Conservation (phyloP, 179 eudicot species). For the Silene noctiflora region DNA sequence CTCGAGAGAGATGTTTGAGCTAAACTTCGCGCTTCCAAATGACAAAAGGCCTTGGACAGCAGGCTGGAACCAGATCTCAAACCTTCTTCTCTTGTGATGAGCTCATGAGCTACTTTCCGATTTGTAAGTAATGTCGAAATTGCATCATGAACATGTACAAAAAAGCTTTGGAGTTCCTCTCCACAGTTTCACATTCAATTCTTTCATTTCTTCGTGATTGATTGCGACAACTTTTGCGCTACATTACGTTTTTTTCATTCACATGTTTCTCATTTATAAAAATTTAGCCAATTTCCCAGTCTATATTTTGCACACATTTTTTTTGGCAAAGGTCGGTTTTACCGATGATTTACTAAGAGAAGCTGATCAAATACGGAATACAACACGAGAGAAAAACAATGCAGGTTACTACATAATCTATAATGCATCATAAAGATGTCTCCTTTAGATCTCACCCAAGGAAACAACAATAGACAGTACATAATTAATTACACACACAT, state of each 20-base stretch:
- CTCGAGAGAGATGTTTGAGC: constrained; percentile 95
- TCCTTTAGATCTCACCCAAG: too few species aligned
- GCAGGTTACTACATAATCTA: not conserved
- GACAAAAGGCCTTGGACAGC: constrained; percentile 54
- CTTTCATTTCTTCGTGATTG: constrained; percentile 18
- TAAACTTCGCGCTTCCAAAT: constrained; percentile 71
- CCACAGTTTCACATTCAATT: constrained; percentile 18
- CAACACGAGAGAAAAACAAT: not conserved
- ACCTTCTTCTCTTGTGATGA: constrained; percentile 37
- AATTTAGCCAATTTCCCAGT: not conserved
- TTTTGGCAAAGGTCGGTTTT: not conserved
- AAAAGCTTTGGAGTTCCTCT: constrained; percentile 23
- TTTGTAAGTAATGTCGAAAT: constrained; percentile 20
- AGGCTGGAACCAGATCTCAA: constrained; percentile 45
- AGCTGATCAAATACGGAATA: not conserved
- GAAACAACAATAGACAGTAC: too few species aligned
- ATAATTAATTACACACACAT: not conserved
- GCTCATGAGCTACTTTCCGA: constrained; percentile 12
- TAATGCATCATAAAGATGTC: not conserved
- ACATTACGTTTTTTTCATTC: not conserved
- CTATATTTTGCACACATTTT: not conserved
- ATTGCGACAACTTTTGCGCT: not conserved
- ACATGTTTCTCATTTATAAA: not conserved
- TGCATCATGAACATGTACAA: constrained; percentile 10
- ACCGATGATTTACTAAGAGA: not conserved